These are phyloP conservation scores for Macroventuria anomochaeta DNA, from an alignment of 2,329 filamentous ascomycete species.

Conservation along the genomic window DNA sequence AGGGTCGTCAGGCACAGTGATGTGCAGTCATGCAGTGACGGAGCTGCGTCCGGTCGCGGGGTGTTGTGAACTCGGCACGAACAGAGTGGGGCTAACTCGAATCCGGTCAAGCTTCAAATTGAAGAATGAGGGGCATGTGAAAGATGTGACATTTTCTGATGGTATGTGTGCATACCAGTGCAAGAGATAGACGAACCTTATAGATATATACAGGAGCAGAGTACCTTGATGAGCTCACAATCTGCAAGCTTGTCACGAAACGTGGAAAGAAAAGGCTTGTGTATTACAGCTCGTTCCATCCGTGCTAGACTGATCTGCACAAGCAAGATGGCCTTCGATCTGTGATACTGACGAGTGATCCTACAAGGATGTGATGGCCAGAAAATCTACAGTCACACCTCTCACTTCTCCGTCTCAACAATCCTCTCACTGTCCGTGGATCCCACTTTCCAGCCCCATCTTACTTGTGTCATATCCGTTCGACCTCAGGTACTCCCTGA, in stretches of 20 bases:
- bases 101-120: not conserved
- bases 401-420: conserved; percentile 14
- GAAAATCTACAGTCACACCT: not conserved
- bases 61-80: conserved; percentile 16
- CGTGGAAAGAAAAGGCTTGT: too few relatives aligned
- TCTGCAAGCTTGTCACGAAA: too few relatives aligned
- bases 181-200: not conserved
- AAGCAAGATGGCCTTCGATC: too few relatives aligned
- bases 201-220: not conserved
- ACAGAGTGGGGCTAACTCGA: not conserved
- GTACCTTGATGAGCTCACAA: not conserved
- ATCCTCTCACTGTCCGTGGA: conserved; percentile 15
- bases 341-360: too few relatives aligned
- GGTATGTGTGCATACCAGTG: too few relatives aligned
- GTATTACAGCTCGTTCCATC: too few relatives aligned
- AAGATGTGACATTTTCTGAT: not conserved
- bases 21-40: conserved; percentile 3
- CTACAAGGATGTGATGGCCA: not conserved
- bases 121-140: conserved; percentile 14
- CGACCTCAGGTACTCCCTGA: conserved; percentile 73
- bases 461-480: conserved; percentile 77
- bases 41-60: not conserved
- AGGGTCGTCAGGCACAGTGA: conserved; percentile 8
- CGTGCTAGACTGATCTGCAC: too few relatives aligned
- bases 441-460: conserved; percentile 52